Conservation (phyloP, 2,329 filamentous ascomycete species). For the Cladosporium cucumerinum region DNA sequence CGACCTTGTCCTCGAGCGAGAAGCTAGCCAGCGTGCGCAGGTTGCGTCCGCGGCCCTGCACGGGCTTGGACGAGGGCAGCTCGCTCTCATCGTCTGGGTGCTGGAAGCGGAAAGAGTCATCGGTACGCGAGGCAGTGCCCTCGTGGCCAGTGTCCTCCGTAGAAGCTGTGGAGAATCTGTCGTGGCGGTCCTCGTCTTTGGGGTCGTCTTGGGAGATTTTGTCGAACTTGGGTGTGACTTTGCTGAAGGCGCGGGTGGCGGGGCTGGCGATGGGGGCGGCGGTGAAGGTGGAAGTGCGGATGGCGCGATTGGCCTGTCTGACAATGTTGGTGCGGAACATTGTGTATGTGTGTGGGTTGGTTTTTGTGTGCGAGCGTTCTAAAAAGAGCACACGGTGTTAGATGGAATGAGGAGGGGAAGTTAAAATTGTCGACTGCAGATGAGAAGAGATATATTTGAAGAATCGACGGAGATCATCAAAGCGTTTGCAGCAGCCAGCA, state of each 20-base stretch:
- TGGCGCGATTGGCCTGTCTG: constrained; percentile 30
- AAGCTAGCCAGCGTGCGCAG: constrained; percentile 83
- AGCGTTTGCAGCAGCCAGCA: not conserved
- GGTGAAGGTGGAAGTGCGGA: constrained; percentile 21
- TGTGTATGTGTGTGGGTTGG: not conserved
- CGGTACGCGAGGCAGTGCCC: constrained; percentile 74
- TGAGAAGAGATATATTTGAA: not conserved
- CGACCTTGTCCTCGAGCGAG: constrained; percentile 79
- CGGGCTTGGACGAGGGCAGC: constrained; percentile 66
- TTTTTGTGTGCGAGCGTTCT: not conserved
- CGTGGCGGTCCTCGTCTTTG: constrained; percentile 30
- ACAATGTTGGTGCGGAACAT: constrained; percentile 35
- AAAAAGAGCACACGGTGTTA: not conserved
- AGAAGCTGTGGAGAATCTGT: constrained; percentile 35
- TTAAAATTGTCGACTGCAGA: not conserved
- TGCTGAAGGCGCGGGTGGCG: constrained; percentile 26
- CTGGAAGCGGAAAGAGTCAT: constrained; percentile 72
- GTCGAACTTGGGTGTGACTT: constrained; percentile 19
- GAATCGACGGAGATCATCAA: not conserved
- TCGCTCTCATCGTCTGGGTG: constrained; percentile 75
- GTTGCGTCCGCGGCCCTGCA: constrained; percentile 75
- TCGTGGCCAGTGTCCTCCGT: constrained; percentile 45
- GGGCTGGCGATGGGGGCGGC: constrained; percentile 20
- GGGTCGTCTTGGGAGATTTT: constrained; percentile 27
- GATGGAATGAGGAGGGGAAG: not conserved